These are phyloP conservation scores for Globisporangium parvum DNA, from an alignment of 352 stramenopile species.

Conservation along the genomic window DNA sequence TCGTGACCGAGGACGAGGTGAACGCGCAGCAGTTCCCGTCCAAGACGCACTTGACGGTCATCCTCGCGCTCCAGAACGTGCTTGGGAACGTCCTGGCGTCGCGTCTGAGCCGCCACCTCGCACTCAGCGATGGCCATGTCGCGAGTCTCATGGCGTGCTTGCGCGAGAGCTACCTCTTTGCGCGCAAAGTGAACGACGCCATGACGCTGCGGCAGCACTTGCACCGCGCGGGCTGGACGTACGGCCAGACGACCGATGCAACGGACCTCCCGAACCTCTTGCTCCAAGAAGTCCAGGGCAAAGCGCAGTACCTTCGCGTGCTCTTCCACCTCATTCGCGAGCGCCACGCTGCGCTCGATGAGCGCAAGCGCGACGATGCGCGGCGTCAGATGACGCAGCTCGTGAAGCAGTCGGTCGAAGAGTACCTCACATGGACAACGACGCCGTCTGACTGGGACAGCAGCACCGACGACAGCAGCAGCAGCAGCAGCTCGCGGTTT, in stretches of 20 bases:
- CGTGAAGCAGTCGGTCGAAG: slow-evolving; percentile 49
- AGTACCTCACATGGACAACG: slow-evolving; percentile 65
- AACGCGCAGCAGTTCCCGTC: slow-evolving; percentile 54
- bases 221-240: slow-evolving; percentile 43
- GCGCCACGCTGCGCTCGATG: slow-evolving; percentile 11
- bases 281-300: slow-evolving; percentile 69
- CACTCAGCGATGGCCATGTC: slow-evolving; percentile 54
- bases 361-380: slow-evolving; percentile 49
- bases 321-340: slow-evolving; percentile 43
- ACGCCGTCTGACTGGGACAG: not conserved
- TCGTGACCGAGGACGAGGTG: slow-evolving; percentile 52
- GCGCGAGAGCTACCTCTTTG: slow-evolving; percentile 67
- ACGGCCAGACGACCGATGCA: slow-evolving; percentile 25
- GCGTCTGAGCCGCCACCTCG: slow-evolving; percentile 29
- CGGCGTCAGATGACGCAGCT: slow-evolving; percentile 62
- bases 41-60: slow-evolving; percentile 56
- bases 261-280: slow-evolving; percentile 59
- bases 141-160: slow-evolving; percentile 41
- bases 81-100: slow-evolving; percentile 61
- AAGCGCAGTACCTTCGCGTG: slow-evolving; percentile 70
- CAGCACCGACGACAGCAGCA: not conserved
- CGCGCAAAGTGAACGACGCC: slow-evolving; percentile 68
- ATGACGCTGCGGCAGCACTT: slow-evolving; percentile 47
- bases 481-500: slow-evolving; percentile 12
- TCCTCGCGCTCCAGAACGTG: slow-evolving; percentile 60